phyloP scores from a whole-genome alignment of 2,329 filamentous ascomycete species.

The Hymenoscyphus scutula region DNA sequence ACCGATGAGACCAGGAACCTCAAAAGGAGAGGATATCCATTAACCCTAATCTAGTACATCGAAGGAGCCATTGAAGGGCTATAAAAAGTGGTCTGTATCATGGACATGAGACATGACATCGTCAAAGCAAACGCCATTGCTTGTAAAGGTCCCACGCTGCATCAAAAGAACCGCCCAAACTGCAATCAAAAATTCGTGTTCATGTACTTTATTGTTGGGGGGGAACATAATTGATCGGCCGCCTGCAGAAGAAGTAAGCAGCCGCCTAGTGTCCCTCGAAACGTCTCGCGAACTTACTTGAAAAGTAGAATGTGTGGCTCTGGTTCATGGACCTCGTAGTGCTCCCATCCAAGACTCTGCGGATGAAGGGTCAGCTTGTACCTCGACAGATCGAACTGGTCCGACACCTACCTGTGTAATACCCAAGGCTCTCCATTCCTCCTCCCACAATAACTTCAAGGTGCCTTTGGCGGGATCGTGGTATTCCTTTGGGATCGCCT shows the following conservation, averaged over 20 bases:
- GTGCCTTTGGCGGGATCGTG: constrained; percentile 87
- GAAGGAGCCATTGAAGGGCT: constrained; percentile 28
- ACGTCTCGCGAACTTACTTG: constrained; percentile 66
- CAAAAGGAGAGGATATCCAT: constrained; percentile 28
- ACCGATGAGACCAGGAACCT: constrained; percentile 14
- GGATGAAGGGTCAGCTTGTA: constrained; percentile 14
- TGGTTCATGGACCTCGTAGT: constrained; percentile 98
- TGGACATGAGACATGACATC: constrained; percentile 37
- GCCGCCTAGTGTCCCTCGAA: neutral
- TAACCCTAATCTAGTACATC: constrained; percentile 34
- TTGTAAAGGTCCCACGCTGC: constrained; percentile 29
- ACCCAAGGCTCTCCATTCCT: constrained; percentile 94
- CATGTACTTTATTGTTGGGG: constrained; percentile 28
- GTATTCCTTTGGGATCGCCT: constrained; percentile 92
- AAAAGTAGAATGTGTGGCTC: constrained; percentile 98
- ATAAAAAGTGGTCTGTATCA: constrained; percentile 27
- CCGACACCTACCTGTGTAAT: constrained; percentile 80
- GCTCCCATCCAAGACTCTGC: constrained; percentile 97
- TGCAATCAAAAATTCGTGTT: constrained; percentile 19
- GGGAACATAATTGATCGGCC: constrained; percentile 32
- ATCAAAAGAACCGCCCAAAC: constrained; percentile 27
- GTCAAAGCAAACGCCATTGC: constrained; percentile 33
- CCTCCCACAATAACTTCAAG: constrained; percentile 94
- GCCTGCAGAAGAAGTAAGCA: constrained; percentile 28
- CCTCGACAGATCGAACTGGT: neutral